phyloP scores from a whole-genome alignment of 179 eudicot genomes.

The Corrigiola litoralis region DNA sequence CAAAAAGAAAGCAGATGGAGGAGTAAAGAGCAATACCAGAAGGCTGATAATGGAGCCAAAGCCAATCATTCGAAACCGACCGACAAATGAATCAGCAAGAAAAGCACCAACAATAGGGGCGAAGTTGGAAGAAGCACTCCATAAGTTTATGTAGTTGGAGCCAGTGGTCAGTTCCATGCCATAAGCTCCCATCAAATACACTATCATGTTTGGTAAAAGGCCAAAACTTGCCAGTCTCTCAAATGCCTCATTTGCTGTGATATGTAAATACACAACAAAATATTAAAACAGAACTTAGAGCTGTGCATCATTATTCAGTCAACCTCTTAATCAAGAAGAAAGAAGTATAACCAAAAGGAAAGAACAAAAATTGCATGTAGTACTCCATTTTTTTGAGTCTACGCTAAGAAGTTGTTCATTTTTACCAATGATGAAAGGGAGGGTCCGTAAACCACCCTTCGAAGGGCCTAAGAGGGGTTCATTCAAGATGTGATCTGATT shows the following conservation, averaged over 20 bases:
- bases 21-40: slow-evolving; percentile 29
- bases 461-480: too few relatives aligned
- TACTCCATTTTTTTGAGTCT: too few relatives aligned
- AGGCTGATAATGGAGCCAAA: slow-evolving; percentile 43
- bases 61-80: slow-evolving; percentile 45
- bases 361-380: too few relatives aligned
- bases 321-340: too few relatives aligned
- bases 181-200: slow-evolving; percentile 47
- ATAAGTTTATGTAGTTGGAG: slow-evolving; percentile 36
- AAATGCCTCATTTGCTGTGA: slow-evolving; percentile 46
- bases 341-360: too few relatives aligned
- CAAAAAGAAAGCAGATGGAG: neutral
- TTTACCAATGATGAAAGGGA: too few relatives aligned
- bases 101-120: slow-evolving; percentile 45
- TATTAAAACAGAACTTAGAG: too few relatives aligned
- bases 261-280: neutral
- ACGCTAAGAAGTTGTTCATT: too few relatives aligned
- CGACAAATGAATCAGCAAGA: slow-evolving; percentile 49
- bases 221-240: slow-evolving; percentile 54
- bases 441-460: too few relatives aligned
- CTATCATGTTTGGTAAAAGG: too few relatives aligned
- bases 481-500: too few relatives aligned
- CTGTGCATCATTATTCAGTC: too few relatives aligned
- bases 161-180: slow-evolving; percentile 41
- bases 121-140: slow-evolving; percentile 40